Evolutionary conservation across 148 eudicot genomes (phyloP).

Genomic region (Nepenthes gracilis): DNA sequence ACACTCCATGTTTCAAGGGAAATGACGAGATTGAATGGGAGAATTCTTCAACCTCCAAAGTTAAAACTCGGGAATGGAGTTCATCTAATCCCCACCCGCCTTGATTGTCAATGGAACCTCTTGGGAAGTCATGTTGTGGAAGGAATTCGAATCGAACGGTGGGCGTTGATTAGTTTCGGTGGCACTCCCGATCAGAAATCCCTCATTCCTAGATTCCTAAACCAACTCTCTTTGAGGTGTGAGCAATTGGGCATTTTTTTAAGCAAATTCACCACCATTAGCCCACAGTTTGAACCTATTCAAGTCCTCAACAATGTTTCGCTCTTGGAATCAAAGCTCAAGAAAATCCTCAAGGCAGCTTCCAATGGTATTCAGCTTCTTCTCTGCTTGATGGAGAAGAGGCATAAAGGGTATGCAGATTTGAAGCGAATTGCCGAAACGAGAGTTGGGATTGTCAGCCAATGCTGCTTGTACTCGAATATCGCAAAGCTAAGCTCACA

Average conservation of each 20-base stretch:
- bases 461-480: conserved; percentile 80
- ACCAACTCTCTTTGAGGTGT: conserved; percentile 61
- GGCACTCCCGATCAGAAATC: conserved; percentile 57
- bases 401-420: conserved; percentile 88
- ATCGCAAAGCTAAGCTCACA: conserved; percentile 56
- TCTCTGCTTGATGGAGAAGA: conserved; percentile 82
- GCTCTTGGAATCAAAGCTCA: conserved; percentile 57
- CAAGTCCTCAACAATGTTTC: conserved; percentile 60
- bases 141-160: conserved; percentile 60
- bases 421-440: conserved; percentile 90
- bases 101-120: conserved; percentile 89
- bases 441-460: conserved; percentile 66
- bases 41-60: conserved; percentile 89
- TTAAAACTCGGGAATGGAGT: conserved; percentile 62
- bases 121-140: conserved; percentile 74
- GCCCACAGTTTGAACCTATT: conserved; percentile 67
- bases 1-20: conserved; percentile 56
- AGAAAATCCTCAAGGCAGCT: conserved; percentile 39
- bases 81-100: conserved; percentile 48
- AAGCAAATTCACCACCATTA: conserved; percentile 34
- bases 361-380: conserved; percentile 66
- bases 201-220: conserved; percentile 53
- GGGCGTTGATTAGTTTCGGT: conserved; percentile 86
- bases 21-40: conserved; percentile 73
- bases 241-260: conserved; percentile 74